A percentile compares a stretch with the other conserved stretches of the same genome.
phyloP scores from a whole-genome alignment of 805 yeast species.

The Cyberlindnera euphorbiae region DNA sequence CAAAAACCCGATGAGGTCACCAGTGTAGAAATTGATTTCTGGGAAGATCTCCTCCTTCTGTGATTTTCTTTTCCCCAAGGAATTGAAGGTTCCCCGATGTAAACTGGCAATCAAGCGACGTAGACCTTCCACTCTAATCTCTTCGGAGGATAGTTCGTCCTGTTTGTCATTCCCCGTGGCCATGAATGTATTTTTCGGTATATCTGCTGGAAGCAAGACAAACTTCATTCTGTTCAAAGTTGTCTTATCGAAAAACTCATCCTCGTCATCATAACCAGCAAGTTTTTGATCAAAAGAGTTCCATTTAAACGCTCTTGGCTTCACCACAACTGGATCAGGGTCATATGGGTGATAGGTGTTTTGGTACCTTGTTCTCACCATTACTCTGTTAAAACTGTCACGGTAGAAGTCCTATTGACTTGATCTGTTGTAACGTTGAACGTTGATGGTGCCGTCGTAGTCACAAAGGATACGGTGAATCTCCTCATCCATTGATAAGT shows the following conservation, averaged over 20 bases:
- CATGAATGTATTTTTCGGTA: slow-evolving; percentile 45
- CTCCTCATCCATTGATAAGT: slow-evolving; percentile 73
- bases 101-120: slow-evolving; percentile 60
- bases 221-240: slow-evolving; percentile 65
- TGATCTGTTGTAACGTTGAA: slow-evolving; percentile 61
- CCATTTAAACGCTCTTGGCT: slow-evolving; percentile 70
- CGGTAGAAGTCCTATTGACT: slow-evolving; percentile 28
- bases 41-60: slow-evolving; percentile 51
- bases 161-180: slow-evolving; percentile 37
- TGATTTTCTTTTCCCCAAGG: slow-evolving; percentile 34
- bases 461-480: slow-evolving; percentile 81
- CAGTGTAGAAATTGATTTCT: slow-evolving; percentile 83
- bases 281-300: slow-evolving; percentile 82
- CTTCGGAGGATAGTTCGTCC: slow-evolving; percentile 75
- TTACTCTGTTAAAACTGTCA: slow-evolving; percentile 42
- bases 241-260: slow-evolving; percentile 46
- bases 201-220: slow-evolving; percentile 77
- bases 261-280: slow-evolving; percentile 90
- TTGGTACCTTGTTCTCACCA: slow-evolving; percentile 76
- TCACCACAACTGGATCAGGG: slow-evolving; percentile 50
- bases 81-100: slow-evolving; percentile 49
- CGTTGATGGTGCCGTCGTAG: slow-evolving; percentile 65
- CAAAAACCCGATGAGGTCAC: slow-evolving; percentile 67
- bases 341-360: slow-evolving; percentile 54
- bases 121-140: slow-evolving; percentile 87